A percentile compares a stretch with the other conserved stretches of the same genome.
phyloP scores from a whole-genome alignment of 495 filamentous ascomycete genomes.

The Aspergillus diversus region DNA sequence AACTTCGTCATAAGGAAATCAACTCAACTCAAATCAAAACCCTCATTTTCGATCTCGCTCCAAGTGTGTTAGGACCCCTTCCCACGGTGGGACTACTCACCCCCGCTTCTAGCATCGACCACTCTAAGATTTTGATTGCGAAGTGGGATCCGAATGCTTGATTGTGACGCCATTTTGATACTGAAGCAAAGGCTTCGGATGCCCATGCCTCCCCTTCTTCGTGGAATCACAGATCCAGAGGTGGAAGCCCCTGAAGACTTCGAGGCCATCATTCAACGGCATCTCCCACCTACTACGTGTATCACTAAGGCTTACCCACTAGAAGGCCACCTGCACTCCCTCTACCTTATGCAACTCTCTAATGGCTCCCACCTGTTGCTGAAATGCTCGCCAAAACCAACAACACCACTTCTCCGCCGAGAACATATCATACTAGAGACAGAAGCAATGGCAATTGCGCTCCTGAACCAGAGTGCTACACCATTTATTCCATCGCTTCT shows the following conservation, averaged over 20 bases:
- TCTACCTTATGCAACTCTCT: constrained; percentile 56
- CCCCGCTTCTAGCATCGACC: background rate
- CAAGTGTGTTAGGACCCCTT: background rate
- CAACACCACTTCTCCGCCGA: constrained; percentile 58
- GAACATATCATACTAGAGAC: constrained; percentile 59
- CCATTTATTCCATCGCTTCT: constrained; percentile 56
- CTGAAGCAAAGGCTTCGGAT: background rate
- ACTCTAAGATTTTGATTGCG: background rate
- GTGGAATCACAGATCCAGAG: constrained; percentile 23
- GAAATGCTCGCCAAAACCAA: constrained; percentile 55
- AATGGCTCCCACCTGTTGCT: constrained; percentile 57
- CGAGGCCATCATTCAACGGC: constrained; percentile 45
- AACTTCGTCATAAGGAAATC: background rate
- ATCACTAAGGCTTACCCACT: constrained; percentile 51
- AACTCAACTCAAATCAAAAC: background rate
- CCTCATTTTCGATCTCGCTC: background rate
- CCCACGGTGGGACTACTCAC: constrained; percentile 3
- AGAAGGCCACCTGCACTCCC: constrained; percentile 53
- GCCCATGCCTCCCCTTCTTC: constrained; percentile 25
- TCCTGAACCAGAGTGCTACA: constrained; percentile 48
- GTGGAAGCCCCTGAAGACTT: constrained; percentile 32
- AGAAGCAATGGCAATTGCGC: constrained; percentile 57
- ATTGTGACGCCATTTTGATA: background rate
- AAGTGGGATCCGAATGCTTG: background rate
- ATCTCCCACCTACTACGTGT: constrained; percentile 43